Base-by-base conservation (phyloP, 2,329 filamentous ascomycete species). In the Lasiodiplodia sp. region DNA sequence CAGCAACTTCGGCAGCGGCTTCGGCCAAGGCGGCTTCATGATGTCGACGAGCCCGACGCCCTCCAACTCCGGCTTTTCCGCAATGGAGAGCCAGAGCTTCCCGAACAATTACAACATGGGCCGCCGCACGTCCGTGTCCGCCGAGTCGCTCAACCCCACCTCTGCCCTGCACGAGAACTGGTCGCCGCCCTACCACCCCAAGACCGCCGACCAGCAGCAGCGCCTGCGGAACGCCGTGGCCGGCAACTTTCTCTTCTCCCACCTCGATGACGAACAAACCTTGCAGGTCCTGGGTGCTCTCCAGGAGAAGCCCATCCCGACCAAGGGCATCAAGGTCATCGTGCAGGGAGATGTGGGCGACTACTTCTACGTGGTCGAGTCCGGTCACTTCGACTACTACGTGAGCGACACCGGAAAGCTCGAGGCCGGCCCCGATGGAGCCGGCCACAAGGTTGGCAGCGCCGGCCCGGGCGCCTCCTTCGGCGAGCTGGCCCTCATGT, bases 361-460 rank as follows among this genome's bases (percentile, higher is more conserved):
- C 81, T 98, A 92, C 84, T 99, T 99, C 83, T 99, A 99, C 79
- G 90, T 99, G 31, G 94, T 98, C 21, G 96, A 99, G 79, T 92
- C 91, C 72, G 96, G 96, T 51, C 86, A 86, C 25, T 98, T 98
- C 76, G 93, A 97, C 75, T 91, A 98, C 68, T 93, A 96, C 77
- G 94, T 98, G 81, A 94, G 97, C 79, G 80, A 86, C 14, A 87
- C 87, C 11, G 95, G 96, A 70, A 84, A 88, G 51, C 86, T 96
- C 66, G 92, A 97, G 77, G 86, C 93, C 8, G 95, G 95, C 0
- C 85, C 87, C 0, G 90, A 94, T 57, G 96, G 95, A 12, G 86
- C 97, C 82, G 96, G 96, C 62, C 85, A 86, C 70, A 92, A 93
- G 75, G 95, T 98, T 34, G 90, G 89, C 74, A 90, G 87, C 47